Evolutionary conservation across 257 asterid species (phyloP).

Genomic region (Fraxinus anomala): DNA sequence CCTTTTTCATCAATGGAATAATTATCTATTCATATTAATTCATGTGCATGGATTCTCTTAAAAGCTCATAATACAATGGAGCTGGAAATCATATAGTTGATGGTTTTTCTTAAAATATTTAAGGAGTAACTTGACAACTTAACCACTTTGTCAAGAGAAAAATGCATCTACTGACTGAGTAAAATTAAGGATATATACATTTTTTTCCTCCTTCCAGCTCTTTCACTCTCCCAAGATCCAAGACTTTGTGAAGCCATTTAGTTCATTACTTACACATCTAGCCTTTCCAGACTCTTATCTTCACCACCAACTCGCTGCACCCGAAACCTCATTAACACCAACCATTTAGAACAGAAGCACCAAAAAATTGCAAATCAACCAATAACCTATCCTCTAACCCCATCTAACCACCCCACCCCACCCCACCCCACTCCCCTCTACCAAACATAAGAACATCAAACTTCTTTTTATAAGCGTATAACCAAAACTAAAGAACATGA

Average conservation of each 20-base stretch:
- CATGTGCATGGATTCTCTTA: neutral
- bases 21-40: neutral
- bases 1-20: slow-evolving; percentile 8
- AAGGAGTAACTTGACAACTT: neutral
- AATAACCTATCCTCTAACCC: neutral
- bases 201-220: neutral
- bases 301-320: neutral
- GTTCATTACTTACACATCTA: neutral
- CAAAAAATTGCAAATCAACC: neutral
- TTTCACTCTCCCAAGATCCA: neutral
- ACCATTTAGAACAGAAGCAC: neutral
- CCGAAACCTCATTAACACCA: neutral
- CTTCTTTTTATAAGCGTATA: neutral
- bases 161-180: neutral
- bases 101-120: neutral
- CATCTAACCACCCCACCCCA: neutral
- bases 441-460: neutral
- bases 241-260: neutral
- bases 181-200: neutral
- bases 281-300: neutral
- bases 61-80: neutral
- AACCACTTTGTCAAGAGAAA: neutral
- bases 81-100: neutral
- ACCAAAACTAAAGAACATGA: neutral
- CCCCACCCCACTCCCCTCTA: neutral